Evolutionary conservation across 192 early-diverging fungal species (phyloP), one percentile per base, ranked within the genome.

Genomic region (Entomortierella lignicola): DNA sequence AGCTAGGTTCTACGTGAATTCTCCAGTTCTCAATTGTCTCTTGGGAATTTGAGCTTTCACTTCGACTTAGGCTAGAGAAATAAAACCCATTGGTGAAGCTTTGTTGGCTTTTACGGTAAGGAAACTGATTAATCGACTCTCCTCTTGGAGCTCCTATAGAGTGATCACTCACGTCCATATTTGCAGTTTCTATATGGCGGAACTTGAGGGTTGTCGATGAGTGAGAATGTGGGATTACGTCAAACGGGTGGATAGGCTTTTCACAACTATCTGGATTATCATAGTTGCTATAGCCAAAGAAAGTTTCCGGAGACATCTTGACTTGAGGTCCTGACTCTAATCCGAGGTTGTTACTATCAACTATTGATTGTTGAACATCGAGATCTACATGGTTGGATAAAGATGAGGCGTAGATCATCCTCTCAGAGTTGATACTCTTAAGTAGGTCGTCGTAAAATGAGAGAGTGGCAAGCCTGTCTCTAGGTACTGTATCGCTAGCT

Each of bases 21-120:
- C 75, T 59, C 75, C 75, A 79, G 6, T 79, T 70, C 12, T 79
- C 75, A 17, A 79, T 79, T 4, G 68, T 70, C 13, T 70, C 67
- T 32, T 70, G 75, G 27, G 75, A 79, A 20, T 70, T 42, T 3
- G 43, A 23, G 37, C 74, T 69, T 0, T 56, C 61, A 42, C 65
- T 70, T 39, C 63, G 54, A 60, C 61, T 69, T 13, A 50, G n/a
- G 20, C 18, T 41, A 47, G 34, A 42, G 26, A 55, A 63, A 27
- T 23, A 31, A 15, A 43, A 21, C 26, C 34, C 37, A 27, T 6
- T 20, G 18, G 12, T 26, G 42, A 2, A 50, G 43, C 2, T 34
- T 48, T 18, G 54, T 21, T 66, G 63, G 42, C 43, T 54, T 18
- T 54, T 23, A n/a, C n/a, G n/a, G n/a, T n/a, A n/a, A n/a, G n/a